These are phyloP conservation scores for Hyaloscypha finlandica DNA, from an alignment of 495 filamentous ascomycete genomes.

Conservation along the genomic window DNA sequence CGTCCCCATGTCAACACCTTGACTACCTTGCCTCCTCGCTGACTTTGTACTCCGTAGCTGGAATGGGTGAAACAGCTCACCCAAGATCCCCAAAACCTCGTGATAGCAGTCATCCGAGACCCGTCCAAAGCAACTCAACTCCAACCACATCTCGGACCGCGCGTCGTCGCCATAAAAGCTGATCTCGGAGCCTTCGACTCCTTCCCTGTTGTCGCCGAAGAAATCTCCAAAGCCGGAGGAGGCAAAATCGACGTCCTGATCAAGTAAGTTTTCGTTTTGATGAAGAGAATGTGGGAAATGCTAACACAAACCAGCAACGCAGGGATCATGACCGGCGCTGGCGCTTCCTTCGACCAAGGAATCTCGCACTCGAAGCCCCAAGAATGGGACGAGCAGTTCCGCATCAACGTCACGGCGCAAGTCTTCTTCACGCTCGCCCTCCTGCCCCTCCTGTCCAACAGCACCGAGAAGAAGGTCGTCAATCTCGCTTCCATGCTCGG, in stretches of 20 bases:
- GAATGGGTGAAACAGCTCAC: not conserved
- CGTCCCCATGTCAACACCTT: not conserved
- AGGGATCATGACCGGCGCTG: not conserved
- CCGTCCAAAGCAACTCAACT: not conserved
- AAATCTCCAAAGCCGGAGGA: not conserved
- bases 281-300: not conserved
- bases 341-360: not conserved
- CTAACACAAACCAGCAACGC: not conserved
- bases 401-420: not conserved
- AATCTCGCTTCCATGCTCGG: conserved; percentile 9
- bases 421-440: not conserved
- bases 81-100: not conserved
- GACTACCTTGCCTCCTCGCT: not conserved
- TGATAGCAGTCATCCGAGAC: not conserved
- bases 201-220: not conserved
- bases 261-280: not conserved
- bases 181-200: not conserved
- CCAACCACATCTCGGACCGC: not conserved
- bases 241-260: not conserved
- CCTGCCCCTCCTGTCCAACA: not conserved
- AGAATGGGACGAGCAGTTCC: not conserved
- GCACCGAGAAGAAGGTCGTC: conserved; percentile 6
- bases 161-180: not conserved
- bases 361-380: not conserved
- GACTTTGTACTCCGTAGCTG: not conserved